A percentile compares a stretch with the other conserved stretches of the same genome.
These are phyloP conservation scores for Grosmannia huntii DNA, from an alignment of 2,329 filamentous ascomycete genomes.

Conservation along the genomic window DNA sequence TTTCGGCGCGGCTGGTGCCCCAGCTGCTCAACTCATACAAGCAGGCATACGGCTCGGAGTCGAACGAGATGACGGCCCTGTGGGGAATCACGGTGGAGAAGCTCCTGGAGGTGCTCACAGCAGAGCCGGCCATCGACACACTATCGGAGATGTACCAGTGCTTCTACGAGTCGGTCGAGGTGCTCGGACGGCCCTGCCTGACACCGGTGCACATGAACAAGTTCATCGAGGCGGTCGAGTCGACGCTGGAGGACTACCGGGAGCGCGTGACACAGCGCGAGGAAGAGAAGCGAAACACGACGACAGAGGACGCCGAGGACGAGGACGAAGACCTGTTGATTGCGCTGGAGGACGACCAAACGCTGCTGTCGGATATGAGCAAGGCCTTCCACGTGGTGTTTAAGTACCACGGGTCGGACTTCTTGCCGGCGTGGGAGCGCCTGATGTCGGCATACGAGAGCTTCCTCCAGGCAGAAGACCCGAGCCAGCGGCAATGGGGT, in stretches of 20 bases:
- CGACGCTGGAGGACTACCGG: conserved; percentile 86
- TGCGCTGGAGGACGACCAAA: conserved; percentile 95
- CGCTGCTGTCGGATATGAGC: conserved; percentile 96
- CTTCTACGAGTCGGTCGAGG: conserved; percentile 97
- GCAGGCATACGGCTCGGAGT: conserved; percentile 72
- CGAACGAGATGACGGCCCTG: conserved; percentile 64
- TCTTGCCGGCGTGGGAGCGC: conserved; percentile 79
- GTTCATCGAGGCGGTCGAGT: conserved; percentile 78
- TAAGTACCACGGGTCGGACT: conserved; percentile 80
- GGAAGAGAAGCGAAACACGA: conserved; percentile 63
- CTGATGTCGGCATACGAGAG: conserved; percentile 74
- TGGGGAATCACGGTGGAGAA: conserved; percentile 83
- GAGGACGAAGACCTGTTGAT: conserved; percentile 72
- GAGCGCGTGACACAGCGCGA: conserved; percentile 67
- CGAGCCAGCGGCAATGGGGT: conserved; percentile 96
- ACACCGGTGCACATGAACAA: conserved; percentile 65
- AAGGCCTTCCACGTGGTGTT: conserved; percentile 99
- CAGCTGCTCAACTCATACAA: conserved; percentile 90
- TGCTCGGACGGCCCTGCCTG: conserved; percentile 75
- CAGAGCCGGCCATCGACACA: conserved; percentile 90
- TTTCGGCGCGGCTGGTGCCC: conserved; percentile 87
- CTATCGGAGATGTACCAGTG: conserved; percentile 99
- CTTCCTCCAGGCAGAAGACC: conserved; percentile 69
- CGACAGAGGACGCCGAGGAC: conserved; percentile 81
- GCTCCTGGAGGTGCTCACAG: conserved; percentile 81